Evolutionary conservation across 129 eudicot genomes (phyloP).

Genomic region (Logfia minima): DNA sequence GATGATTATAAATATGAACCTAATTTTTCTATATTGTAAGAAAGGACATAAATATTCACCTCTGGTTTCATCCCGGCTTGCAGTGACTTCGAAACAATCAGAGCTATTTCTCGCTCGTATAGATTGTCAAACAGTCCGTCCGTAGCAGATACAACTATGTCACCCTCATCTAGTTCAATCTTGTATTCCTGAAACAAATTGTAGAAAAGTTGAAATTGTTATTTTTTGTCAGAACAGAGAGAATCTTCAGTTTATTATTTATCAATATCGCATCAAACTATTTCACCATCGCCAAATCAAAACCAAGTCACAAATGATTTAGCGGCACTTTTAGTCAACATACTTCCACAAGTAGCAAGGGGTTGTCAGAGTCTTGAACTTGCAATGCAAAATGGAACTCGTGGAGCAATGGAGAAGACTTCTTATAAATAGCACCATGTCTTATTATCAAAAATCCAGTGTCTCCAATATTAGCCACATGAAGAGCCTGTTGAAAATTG

Average conservation of each 20-base stretch:
- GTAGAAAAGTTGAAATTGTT: background rate
- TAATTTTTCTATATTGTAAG: background rate
- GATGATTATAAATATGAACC: background rate
- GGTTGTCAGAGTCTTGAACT: slow-evolving; percentile 53
- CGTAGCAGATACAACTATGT: slow-evolving; percentile 70
- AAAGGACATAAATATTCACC: slow-evolving; percentile 38
- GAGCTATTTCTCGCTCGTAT: slow-evolving; percentile 68
- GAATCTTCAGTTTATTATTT: background rate
- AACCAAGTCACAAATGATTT: background rate
- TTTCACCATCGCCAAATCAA: slow-evolving; percentile 10
- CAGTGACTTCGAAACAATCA: slow-evolving; percentile 53
- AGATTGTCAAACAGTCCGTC: slow-evolving; percentile 94
- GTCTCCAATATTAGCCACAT: slow-evolving; percentile 89
- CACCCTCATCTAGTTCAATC: slow-evolving; percentile 71
- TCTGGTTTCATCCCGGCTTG: slow-evolving; percentile 48
- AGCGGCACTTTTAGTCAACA: slow-evolving; percentile 8
- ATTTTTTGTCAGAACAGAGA: slow-evolving; percentile 1
- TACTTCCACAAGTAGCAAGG: slow-evolving; percentile 74
- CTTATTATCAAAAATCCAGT: slow-evolving; percentile 70
- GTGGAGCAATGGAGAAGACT: slow-evolving; percentile 74
- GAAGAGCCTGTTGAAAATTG: slow-evolving; percentile 54
- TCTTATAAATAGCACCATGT: slow-evolving; percentile 55
- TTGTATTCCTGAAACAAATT: slow-evolving; percentile 44
- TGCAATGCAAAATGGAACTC: slow-evolving; percentile 69
- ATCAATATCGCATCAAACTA: slow-evolving; percentile 12